Conservation (phyloP, 805 yeast genomes). For the Wickerhamomyces bisporus region DNA sequence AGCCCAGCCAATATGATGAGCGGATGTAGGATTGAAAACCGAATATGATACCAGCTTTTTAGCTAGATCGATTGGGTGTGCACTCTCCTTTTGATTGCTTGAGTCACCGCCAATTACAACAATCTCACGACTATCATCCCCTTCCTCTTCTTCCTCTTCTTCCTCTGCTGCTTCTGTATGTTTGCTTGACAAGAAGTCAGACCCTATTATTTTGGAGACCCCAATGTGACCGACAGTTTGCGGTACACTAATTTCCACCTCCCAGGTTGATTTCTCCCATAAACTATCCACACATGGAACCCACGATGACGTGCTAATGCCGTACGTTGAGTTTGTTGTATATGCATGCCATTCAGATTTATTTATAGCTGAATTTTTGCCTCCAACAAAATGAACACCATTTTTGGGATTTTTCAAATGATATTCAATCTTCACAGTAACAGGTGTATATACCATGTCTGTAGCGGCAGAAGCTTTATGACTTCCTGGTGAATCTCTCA, state of each 20-base stretch:
- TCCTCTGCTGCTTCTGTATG: conserved; percentile 18
- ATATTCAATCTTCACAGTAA: conserved; percentile 66
- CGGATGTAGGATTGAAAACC: conserved; percentile 77
- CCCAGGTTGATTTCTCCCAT: conserved; percentile 91
- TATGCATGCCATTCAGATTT: conserved; percentile 73
- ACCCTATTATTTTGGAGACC: conserved; percentile 29
- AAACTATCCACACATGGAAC: conserved; percentile 90
- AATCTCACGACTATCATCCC: conserved; percentile 40
- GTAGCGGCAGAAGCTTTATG: conserved; percentile 17
- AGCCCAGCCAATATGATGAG: conserved; percentile 95
- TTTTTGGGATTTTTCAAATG: conserved; percentile 57
- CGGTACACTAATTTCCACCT: conserved; percentile 79
- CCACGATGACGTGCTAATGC: conserved; percentile 91
- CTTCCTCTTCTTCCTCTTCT: conserved; percentile 27
- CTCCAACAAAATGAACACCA: conserved; percentile 75
- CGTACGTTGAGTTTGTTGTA: conserved; percentile 73
- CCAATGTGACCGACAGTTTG: conserved; percentile 71
- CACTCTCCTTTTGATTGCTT: conserved; percentile 57
- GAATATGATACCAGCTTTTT: conserved; percentile 74
- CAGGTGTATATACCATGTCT: conserved; percentile 63
- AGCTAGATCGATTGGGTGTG: conserved; percentile 69
- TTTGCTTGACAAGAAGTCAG: conserved; percentile 18
- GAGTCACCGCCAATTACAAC: conserved; percentile 68
- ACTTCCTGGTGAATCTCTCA: conserved; percentile 34
- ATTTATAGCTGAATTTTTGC: conserved; percentile 36